A percentile compares a stretch with the other conserved stretches of the same genome.
These are phyloP conservation scores for Neopestalotiopsis sp. DNA, from an alignment of 2,329 filamentous ascomycete genomes.

Conservation along the genomic window DNA sequence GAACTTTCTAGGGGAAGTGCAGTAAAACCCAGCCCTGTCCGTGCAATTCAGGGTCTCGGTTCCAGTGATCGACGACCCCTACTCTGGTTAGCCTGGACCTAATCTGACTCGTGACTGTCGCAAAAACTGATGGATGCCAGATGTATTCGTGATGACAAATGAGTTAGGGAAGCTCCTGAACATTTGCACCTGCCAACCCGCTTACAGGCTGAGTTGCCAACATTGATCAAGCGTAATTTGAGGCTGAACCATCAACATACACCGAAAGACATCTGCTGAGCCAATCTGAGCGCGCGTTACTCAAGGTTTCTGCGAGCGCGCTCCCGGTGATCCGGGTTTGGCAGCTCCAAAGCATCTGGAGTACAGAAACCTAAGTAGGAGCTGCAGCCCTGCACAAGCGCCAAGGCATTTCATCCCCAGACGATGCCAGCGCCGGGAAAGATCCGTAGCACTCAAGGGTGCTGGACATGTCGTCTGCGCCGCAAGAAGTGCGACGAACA, in stretches of 20 bases:
- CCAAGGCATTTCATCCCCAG: neutral
- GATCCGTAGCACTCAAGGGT: conserved; percentile 43
- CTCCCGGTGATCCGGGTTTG: too few relatives aligned
- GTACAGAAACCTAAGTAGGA: too few relatives aligned
- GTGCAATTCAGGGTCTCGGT: neutral
- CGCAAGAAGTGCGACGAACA: conserved; percentile 67
- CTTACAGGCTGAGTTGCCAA: neutral
- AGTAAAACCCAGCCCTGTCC: neutral
- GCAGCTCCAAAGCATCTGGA: too few relatives aligned
- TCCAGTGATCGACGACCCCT: neutral
- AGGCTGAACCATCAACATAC: neutral
- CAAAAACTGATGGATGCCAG: neutral
- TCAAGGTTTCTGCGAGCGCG: too few relatives aligned
- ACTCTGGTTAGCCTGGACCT: neutral
- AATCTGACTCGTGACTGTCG: conserved; percentile 1
- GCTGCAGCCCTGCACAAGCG: neutral
- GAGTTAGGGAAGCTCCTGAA: neutral
- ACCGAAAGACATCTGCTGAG: neutral
- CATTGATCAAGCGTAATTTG: neutral
- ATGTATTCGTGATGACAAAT: neutral
- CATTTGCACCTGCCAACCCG: neutral
- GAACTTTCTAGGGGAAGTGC: neutral
- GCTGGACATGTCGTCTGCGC: conserved; percentile 66
- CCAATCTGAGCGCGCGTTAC: too few relatives aligned
- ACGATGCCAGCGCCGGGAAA: conserved; percentile 2